Evolutionary conservation across 164 flowering plant genomes (phyloP).

Genomic region (Chimonanthus salicifolius): DNA sequence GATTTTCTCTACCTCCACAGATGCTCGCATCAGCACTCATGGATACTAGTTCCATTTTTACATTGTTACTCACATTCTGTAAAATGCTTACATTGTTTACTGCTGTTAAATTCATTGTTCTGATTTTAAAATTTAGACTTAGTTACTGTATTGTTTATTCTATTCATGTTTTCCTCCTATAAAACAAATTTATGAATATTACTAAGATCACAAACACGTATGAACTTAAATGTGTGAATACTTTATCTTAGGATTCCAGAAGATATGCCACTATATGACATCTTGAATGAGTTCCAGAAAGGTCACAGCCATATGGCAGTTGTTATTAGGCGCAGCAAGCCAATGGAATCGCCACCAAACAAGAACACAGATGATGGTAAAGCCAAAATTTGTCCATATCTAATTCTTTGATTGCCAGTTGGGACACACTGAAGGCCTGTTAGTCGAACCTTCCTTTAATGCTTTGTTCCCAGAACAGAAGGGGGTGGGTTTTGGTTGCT

Average conservation of each 20-base stretch:
- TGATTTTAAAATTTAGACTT: no score
- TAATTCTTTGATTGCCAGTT: neutral
- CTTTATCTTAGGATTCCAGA: conserved; percentile 61
- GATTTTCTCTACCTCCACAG: no score
- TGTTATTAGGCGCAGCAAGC: conserved; percentile 53
- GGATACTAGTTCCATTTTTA: neutral
- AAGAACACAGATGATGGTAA: conserved; percentile 31
- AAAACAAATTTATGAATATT: neutral
- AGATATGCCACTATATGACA: conserved; percentile 76
- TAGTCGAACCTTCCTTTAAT: neutral
- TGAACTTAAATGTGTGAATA: neutral
- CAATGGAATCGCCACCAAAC: conserved; percentile 17
- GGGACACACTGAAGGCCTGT: neutral
- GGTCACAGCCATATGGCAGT: conserved; percentile 99
- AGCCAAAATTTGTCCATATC: neutral
- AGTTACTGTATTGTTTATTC: neutral
- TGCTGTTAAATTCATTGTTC: no score
- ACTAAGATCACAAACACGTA: neutral
- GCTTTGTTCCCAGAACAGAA: neutral
- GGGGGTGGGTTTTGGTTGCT: neutral
- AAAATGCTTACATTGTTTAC: neutral
- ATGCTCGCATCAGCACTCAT: neutral
- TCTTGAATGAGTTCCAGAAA: conserved; percentile 95
- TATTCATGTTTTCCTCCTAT: neutral
- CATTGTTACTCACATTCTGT: neutral